These are phyloP conservation scores for Pseudogymnoascus verrucosus DNA, from an alignment of 2,329 filamentous ascomycete genomes.

Conservation along the genomic window DNA sequence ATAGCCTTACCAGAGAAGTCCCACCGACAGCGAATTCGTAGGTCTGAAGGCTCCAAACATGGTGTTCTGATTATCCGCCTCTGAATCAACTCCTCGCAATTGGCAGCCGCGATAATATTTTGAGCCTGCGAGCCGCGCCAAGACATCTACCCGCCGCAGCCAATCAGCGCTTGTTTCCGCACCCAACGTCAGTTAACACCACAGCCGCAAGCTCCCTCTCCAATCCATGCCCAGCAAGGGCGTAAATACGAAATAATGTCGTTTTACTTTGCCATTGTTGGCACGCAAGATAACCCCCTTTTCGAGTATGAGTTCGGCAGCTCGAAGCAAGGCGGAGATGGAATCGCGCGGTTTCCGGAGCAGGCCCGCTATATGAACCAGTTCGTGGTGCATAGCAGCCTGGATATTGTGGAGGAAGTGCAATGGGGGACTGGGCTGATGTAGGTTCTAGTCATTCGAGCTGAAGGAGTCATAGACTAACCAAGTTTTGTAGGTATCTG, in stretches of 20 bases:
- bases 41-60: conserved; percentile 84
- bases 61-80: conserved; percentile 22
- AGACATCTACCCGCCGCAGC: conserved; percentile 16
- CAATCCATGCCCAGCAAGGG: conserved; percentile 22
- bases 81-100: not conserved
- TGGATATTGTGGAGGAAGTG: conserved; percentile 93
- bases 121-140: conserved; percentile 17
- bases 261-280: conserved; percentile 97
- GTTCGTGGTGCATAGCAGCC: conserved; percentile 87
- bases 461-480: conserved; percentile 9
- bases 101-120: conserved; percentile 8
- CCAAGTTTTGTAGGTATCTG: conserved; percentile 61
- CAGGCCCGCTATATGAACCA: conserved; percentile 92
- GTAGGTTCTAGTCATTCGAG: conserved; percentile 39
- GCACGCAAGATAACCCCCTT: conserved; percentile 88
- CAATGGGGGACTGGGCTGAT: conserved; percentile 86
- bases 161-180: conserved; percentile 19
- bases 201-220: conserved; percentile 2
- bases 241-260: conserved; percentile 56
- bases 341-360: conserved; percentile 78
- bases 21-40: conserved; percentile 67
- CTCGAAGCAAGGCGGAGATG: conserved; percentile 91
- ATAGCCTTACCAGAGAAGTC: conserved; percentile 66
- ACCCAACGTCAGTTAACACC: conserved; percentile 10
- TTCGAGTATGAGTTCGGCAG: conserved; percentile 98